These are phyloP conservation scores for Polygonum maritimum DNA, from an alignment of 148 eudicot species.

Conservation along the genomic window DNA sequence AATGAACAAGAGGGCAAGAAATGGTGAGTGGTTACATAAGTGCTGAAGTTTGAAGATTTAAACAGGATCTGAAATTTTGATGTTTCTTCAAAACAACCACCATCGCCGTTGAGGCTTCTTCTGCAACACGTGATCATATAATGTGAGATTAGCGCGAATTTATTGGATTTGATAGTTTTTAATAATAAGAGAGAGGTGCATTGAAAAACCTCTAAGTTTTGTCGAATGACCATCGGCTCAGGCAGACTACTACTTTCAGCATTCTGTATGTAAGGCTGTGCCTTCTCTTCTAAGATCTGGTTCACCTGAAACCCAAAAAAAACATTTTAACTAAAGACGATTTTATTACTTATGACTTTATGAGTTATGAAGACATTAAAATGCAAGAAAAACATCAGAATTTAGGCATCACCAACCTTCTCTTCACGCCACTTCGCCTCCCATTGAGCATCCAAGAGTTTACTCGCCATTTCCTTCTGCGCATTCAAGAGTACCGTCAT, in stretches of 20 bases:
- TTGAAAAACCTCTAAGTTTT: slow-evolving; percentile 4
- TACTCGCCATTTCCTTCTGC: slow-evolving; percentile 71
- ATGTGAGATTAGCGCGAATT: background rate
- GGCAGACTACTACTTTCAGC: slow-evolving; percentile 43
- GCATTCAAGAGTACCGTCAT: slow-evolving; percentile 89
- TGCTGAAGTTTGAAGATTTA: background rate
- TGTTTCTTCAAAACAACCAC: slow-evolving; percentile 51
- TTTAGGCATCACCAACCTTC: slow-evolving; percentile 35
- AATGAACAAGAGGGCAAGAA: background rate
- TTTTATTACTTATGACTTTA: no score
- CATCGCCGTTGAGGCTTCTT: slow-evolving; percentile 37
- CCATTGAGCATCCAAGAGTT: slow-evolving; percentile 81
- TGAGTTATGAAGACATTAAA: no score
- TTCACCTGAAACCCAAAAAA: slow-evolving; percentile 36
- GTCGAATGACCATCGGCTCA: slow-evolving; percentile 51
- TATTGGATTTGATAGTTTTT: background rate
- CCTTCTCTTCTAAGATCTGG: slow-evolving; percentile 73
- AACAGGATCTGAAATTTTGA: background rate
- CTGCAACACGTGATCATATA: slow-evolving; percentile 24
- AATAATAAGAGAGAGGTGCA: background rate
- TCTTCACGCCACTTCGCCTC: slow-evolving; percentile 87
- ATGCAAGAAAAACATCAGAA: background rate
- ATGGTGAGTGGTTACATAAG: background rate
- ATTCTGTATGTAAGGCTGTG: slow-evolving; percentile 58
- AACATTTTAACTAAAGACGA: background rate